phyloP scores from a whole-genome alignment of 352 stramenopile genomes.

The Pythium rishiriense region DNA sequence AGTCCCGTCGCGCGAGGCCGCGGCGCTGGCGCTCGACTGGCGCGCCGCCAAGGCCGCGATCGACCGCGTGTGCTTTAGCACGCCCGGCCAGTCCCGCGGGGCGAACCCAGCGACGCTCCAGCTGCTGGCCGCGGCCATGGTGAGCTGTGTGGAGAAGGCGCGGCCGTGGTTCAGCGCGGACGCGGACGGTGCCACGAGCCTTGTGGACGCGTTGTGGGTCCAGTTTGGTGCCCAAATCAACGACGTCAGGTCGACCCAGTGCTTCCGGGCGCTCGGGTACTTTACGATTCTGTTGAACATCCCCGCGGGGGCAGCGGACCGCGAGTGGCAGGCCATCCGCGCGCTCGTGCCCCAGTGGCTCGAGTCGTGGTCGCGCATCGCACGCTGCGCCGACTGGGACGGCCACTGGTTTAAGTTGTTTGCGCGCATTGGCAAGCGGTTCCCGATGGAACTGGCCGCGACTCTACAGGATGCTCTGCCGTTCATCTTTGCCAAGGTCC shows the following conservation, averaged over 20 bases:
- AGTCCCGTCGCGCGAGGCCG: conserved; percentile 13
- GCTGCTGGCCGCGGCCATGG: conserved; percentile 37
- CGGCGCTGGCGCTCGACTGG: conserved; percentile 46
- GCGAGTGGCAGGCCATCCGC: conserved; percentile 20
- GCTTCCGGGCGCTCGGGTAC: conserved; percentile 59
- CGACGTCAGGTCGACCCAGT: conserved; percentile 48
- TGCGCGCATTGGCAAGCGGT: conserved; percentile 56
- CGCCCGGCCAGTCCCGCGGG: conserved; percentile 34
- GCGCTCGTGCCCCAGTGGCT: conserved; percentile 60
- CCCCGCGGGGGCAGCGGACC: conserved; percentile 9
- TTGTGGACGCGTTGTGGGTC: conserved; percentile 54
- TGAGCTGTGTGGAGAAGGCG: conserved; percentile 55
- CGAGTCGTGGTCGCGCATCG: conserved; percentile 51
- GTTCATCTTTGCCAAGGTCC: conserved; percentile 72
- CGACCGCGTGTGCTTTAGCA: conserved; percentile 55
- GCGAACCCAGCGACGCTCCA: conserved; percentile 42
- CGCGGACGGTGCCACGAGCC: conserved; percentile 23
- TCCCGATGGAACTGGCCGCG: conserved; percentile 22
- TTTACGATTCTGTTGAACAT: conserved; percentile 57
- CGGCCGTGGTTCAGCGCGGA: conserved; percentile 46
- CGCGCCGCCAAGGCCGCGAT: conserved; percentile 39
- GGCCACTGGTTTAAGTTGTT: conserved; percentile 76
- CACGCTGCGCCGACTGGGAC: conserved; percentile 60
- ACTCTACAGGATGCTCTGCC: conserved; percentile 32
- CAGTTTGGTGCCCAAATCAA: conserved; percentile 44